phyloP scores from a whole-genome alignment of 495 filamentous ascomycete genomes.

The Apodospora peruviana region DNA sequence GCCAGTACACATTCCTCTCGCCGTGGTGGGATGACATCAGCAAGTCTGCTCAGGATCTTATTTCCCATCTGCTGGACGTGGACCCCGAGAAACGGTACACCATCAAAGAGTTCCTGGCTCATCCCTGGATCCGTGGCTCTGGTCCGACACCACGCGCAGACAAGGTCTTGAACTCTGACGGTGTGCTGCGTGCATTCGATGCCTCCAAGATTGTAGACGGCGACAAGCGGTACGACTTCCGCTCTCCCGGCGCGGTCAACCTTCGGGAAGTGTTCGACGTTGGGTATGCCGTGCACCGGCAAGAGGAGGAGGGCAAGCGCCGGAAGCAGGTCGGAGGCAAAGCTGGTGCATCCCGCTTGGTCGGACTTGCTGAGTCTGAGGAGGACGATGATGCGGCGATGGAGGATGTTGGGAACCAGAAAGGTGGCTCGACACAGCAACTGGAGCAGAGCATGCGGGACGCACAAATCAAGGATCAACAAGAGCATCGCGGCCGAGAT shows the following conservation, averaged over 20 bases:
- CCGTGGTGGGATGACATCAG: conserved; percentile 99
- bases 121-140: conserved; percentile 82
- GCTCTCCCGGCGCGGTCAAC: conserved; percentile 91
- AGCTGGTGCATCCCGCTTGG: conserved; percentile 47
- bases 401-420: conserved; percentile 40
- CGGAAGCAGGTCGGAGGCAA: conserved; percentile 68
- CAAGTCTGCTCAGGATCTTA: conserved; percentile 87
- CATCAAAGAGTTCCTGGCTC: conserved; percentile 80
- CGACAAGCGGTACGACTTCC: conserved; percentile 78
- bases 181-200: conserved; percentile 46
- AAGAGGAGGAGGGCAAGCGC: conserved; percentile 93
- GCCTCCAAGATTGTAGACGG: conserved; percentile 53
- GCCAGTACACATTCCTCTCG: conserved; percentile 95
- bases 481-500: conserved; percentile 39
- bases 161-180: conserved; percentile 40
- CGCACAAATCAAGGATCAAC: conserved; percentile 64
- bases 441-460: conserved; percentile 82
- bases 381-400: conserved; percentile 52
- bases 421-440: conserved; percentile 69
- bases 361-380: conserved; percentile 60
- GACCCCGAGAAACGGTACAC: conserved; percentile 88
- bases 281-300: conserved; percentile 89
- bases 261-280: conserved; percentile 97
- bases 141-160: conserved; percentile 55
- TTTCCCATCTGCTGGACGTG: conserved; percentile 87